phyloP scores from a whole-genome alignment of 192 early-diverging fungal genomes.

The Geosiphon pyriformis region DNA sequence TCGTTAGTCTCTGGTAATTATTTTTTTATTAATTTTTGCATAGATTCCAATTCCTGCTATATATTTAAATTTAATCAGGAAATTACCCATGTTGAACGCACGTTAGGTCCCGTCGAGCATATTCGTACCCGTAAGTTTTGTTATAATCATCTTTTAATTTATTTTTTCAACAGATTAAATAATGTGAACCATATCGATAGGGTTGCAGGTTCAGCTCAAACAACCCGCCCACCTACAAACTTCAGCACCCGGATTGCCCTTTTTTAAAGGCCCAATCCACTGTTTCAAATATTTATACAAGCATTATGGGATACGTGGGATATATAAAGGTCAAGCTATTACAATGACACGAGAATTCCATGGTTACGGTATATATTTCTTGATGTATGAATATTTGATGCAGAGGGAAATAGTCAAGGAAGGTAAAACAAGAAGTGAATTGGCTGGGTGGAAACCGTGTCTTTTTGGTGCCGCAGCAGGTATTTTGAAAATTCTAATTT shows the following conservation, averaged over 20 bases:
- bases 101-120: conserved; percentile 90
- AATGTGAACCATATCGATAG: background rate
- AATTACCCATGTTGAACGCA: too few species aligned
- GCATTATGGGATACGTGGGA: conserved; percentile 64
- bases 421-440: conserved; percentile 50
- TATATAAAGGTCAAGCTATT: conserved; percentile 88
- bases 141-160: background rate
- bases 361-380: conserved; percentile 93
- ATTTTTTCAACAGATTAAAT: too few species aligned
- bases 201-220: conserved; percentile 76
- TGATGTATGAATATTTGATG: conserved; percentile 85
- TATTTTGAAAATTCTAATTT: too few species aligned
- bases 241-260: conserved; percentile 8
- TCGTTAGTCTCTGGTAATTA: conserved; percentile 65
- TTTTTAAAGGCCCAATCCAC: conserved; percentile 69
- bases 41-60: too few species aligned
- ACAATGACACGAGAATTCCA: conserved; percentile 86
- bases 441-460: conserved; percentile 74
- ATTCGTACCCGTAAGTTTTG: conserved; percentile 68
- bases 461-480: conserved; percentile 81
- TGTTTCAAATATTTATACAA: conserved; percentile 76
- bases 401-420: conserved; percentile 69
- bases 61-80: too few species aligned
- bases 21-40: background rate
- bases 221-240: conserved; percentile 35